Conservation (phyloP, 305 asterid species). For the Fraxinus albicans region DNA sequence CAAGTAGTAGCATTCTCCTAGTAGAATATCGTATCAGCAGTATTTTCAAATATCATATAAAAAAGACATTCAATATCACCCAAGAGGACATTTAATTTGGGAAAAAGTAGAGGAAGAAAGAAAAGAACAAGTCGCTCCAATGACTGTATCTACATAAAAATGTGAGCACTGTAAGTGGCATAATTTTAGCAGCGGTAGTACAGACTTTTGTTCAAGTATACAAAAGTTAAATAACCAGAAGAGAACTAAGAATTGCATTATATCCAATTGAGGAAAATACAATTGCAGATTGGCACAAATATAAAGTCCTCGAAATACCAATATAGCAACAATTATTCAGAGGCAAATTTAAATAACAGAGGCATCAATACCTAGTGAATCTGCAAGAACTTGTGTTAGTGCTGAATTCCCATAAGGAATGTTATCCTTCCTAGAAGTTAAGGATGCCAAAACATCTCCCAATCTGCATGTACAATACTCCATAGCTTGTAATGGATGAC, state of each 20-base stretch:
- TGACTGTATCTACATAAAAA: neutral
- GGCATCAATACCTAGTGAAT: conserved; percentile 63
- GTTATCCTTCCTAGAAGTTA: conserved; percentile 68
- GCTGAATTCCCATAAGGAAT: conserved; percentile 79
- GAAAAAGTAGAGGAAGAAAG: conserved; percentile 1
- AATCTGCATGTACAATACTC: conserved; percentile 57
- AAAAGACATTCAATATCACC: neutral
- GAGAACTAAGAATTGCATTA: conserved; percentile 12
- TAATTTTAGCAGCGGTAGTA: neutral
- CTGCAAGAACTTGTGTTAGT: conserved; percentile 80
- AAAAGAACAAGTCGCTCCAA: conserved; percentile 6
- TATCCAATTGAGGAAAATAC: conserved; percentile 8
- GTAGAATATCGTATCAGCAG: neutral
- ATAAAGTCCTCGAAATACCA: conserved; percentile 10
- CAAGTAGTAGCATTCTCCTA: neutral
- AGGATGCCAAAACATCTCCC: conserved; percentile 91
- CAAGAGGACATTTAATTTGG: neutral
- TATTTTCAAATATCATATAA: conserved; percentile 3
- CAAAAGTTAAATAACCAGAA: conserved; percentile 17
- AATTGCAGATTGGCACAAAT: conserved; percentile 1
- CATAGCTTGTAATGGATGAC: conserved; percentile 27
- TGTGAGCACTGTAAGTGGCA: neutral
- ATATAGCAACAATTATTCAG: conserved; percentile 10
- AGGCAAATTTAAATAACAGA: conserved; percentile 5
- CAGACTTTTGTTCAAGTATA: conserved; percentile 18